These are phyloP conservation scores for Podospora pseudopauciseta DNA, from an alignment of 495 filamentous ascomycete genomes.

Conservation along the genomic window DNA sequence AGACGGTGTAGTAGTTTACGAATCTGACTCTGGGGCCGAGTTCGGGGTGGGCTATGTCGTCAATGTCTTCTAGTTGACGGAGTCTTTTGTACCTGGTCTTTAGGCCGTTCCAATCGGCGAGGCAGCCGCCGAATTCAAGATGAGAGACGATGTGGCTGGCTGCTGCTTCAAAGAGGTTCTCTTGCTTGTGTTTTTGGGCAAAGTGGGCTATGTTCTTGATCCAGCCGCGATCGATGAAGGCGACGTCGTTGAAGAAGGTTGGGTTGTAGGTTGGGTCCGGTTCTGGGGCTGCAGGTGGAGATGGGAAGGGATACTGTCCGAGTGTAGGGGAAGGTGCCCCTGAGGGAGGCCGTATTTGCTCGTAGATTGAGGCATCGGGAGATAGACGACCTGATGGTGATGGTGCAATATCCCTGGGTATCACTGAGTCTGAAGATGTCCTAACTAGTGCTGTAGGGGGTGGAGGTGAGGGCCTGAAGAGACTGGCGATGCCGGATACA, in stretches of 20 bases:
- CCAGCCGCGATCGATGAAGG: slow-evolving; percentile 59
- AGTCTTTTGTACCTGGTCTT: slow-evolving; percentile 64
- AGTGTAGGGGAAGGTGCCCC: slow-evolving; percentile 24
- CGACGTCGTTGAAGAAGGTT: slow-evolving; percentile 67
- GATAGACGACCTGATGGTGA: slow-evolving; percentile 24
- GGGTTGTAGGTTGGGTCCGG: slow-evolving; percentile 68
- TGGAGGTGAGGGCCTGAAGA: slow-evolving; percentile 61
- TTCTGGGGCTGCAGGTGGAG: slow-evolving; percentile 17
- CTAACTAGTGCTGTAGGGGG: slow-evolving; percentile 25
- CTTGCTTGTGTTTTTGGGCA: slow-evolving; percentile 67
- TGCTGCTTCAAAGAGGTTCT: slow-evolving; percentile 64
- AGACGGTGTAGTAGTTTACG: slow-evolving; percentile 87
- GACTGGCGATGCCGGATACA: slow-evolving; percentile 68
- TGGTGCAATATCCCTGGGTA: background rate
- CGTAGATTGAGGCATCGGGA: slow-evolving; percentile 36
- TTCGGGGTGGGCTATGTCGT: slow-evolving; percentile 34
- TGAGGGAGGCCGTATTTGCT: slow-evolving; percentile 31
- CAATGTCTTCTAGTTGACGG: slow-evolving; percentile 63
- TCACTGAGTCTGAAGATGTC: slow-evolving; percentile 5
- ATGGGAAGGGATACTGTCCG: slow-evolving; percentile 14
- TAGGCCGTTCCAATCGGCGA: slow-evolving; percentile 72
- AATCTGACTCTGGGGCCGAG: slow-evolving; percentile 58
- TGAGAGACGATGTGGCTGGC: slow-evolving; percentile 73
- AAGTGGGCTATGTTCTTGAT: slow-evolving; percentile 70
- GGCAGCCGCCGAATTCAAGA: slow-evolving; percentile 73